phyloP scores from a whole-genome alignment of 805 yeast genomes.

The Saccharomycopsis schoenii region DNA sequence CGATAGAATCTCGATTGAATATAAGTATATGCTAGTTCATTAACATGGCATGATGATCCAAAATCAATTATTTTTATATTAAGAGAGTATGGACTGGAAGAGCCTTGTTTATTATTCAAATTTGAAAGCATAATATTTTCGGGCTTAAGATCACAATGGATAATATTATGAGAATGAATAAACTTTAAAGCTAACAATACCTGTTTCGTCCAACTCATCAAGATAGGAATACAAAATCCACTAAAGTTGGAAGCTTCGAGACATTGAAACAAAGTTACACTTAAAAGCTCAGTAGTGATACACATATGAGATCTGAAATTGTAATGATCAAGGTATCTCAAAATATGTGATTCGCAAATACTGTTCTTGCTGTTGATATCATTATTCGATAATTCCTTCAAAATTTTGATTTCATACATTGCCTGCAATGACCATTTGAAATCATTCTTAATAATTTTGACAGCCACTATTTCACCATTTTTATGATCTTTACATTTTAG shows the following conservation, averaged over 20 bases:
- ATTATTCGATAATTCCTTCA: conserved; percentile 35
- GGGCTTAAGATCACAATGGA: conserved; percentile 84
- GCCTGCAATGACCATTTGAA: conserved; percentile 71
- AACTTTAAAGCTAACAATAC: conserved; percentile 49
- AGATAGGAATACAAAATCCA: conserved; percentile 36
- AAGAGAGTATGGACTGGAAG: conserved; percentile 21
- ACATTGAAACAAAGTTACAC: conserved; percentile 55
- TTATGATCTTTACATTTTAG: conserved; percentile 61
- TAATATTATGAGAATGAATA: conserved; percentile 45
- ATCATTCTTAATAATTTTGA: conserved; percentile 68
- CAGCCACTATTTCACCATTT: conserved; percentile 47
- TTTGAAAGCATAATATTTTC: conserved; percentile 61
- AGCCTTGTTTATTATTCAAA: conserved; percentile 24
- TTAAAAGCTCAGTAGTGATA: conserved; percentile 63
- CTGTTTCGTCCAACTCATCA: conserved; percentile 41
- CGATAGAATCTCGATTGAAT: conserved; percentile 76
- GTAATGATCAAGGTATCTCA: conserved; percentile 58
- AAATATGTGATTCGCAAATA: conserved; percentile 22
- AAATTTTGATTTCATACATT: conserved; percentile 60
- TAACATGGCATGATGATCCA: conserved; percentile 55
- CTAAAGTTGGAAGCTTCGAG: conserved; percentile 39
- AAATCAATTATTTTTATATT: conserved; percentile 69
- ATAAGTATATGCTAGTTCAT: conserved; percentile 67
- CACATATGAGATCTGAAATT: conserved; percentile 77
- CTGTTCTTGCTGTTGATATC: background rate